Conservation (phyloP, 2,329 filamentous ascomycete species). For the Talaromyces sp. region DNA sequence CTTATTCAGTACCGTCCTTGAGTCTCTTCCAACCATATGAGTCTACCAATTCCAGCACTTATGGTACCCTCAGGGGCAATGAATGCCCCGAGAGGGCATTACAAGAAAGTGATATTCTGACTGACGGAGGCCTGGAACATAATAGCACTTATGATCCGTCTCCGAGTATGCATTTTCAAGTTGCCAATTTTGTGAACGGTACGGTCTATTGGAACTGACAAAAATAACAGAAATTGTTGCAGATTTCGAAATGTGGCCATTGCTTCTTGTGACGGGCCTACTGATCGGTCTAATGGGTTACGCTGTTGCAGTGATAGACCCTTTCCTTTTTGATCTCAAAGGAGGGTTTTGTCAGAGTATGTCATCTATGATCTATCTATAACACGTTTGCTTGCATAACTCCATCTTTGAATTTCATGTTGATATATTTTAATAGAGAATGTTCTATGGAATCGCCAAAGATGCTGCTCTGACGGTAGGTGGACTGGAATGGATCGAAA, state of each 20-base stretch:
- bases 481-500: background rate
- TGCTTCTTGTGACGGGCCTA: background rate
- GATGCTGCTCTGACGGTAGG: background rate
- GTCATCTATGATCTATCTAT: background rate
- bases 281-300: background rate
- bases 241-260: background rate
- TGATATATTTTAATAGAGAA: background rate
- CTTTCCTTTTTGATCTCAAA: constrained; percentile 2
- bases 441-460: background rate
- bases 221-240: background rate
- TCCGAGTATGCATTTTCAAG: background rate
- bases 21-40: background rate
- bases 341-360: background rate
- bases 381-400: background rate
- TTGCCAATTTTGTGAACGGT: background rate
- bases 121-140: background rate
- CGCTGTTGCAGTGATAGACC: background rate
- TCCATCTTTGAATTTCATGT: background rate
- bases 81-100: background rate
- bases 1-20: background rate
- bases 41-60: background rate
- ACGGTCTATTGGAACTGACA: background rate
- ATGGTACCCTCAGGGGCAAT: background rate
- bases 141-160: background rate
- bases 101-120: background rate